Evolutionary conservation across 306 rosid genomes (phyloP), one percentile per base, ranked within the genome.

Genomic region (Sindora glabra): DNA sequence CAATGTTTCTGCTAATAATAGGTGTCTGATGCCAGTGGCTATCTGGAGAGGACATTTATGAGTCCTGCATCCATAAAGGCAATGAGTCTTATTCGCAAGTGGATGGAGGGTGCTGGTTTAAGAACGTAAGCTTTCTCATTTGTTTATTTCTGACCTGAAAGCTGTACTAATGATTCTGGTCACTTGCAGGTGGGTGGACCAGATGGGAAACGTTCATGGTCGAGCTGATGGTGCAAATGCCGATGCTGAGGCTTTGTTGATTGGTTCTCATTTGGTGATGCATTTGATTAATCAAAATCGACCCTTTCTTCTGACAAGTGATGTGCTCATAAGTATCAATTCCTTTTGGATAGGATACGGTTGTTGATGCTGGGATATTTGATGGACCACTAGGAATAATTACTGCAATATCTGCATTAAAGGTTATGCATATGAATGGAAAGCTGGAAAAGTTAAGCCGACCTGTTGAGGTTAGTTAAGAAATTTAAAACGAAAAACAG

Each of bases 101-200:
- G 98, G 98, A 92, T 92, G 98, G 98, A 78, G 65, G 98, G 88
- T 70, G 92, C 96, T 50, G 95, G 94, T 54, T 86, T 92, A 86
- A 82, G 83, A 86, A 92, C 94, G 98, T 92, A 47, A 79, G 96
- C 68, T 65, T 72, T 79, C 79, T 72, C 52, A 66, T 45, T 70
- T 68, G 40, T 33, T 74, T 48, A 34, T 9, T 48, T 64, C 42
- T 56, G 11, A 29, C 50, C 64, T 63, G 22, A 55, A 34, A 61
- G 41, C 26, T 67, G 66, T 27, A 41, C 85, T 83, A 44, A 81
- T 73, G 67, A 13, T 62, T 42, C 2, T 78, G 56, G 53, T 75
- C 39, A 55, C 77, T 66, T 81, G 17, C 82, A 92, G 98, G 60
- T 88, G 98, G 98, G 83, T 88, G 67, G 98, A 92, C 42, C 60